Base-by-base conservation (phyloP, 129 eudicot species). In the Artemisia argyi region DNA sequence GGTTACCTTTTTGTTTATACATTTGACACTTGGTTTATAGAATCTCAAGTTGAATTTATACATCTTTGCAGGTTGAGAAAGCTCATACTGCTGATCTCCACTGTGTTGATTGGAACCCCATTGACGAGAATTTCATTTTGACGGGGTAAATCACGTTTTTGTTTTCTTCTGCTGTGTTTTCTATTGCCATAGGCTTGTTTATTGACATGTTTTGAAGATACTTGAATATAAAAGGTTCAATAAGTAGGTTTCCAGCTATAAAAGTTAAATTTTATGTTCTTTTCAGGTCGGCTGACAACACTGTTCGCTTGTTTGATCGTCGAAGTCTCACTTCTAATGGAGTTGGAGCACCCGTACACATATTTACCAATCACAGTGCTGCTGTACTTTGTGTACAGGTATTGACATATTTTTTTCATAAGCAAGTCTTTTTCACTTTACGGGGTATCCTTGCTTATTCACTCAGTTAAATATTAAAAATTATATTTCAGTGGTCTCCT, bases 71-170 rank as follows among this genome's bases (percentile, higher is more conserved):
- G 97, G 94, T 90, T 35, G 97, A 94, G 77, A 94, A 90, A 80
- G 99, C 99, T 49, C 99, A 94, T 50, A 60, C 83, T 78, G 96
- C 97, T 78, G 96, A 94, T 73, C 87, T 94, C 46, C 99, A 94
- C 73, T 94, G 97, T 61, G 99, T 94, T 69, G 99, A 94, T 76
- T 94, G 97, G 99, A 94, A 90, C 82, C 96, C 89, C n/a, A 77
- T 80, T 78, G 94, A 94, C 80, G 82, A 77, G 13, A 94, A 94
- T 78, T 79, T 85, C 46, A 88, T 94, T 63, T 79, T 94, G 77
- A 94, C 99, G 0, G 97, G 99, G 99, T 94, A 88, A 39, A 62
- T 17, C 47, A n/a, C 66, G 35, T n/a, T 68, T 26, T 13, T 51
- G 1, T 35, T 61, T 4, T 62, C 26, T 74, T 72, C 6, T 67